A percentile compares a stretch with the other conserved stretches of the same genome.
phyloP scores from a whole-genome alignment of 2,329 filamentous ascomycete species.

The Pseudovirgaria hyperparasitica region DNA sequence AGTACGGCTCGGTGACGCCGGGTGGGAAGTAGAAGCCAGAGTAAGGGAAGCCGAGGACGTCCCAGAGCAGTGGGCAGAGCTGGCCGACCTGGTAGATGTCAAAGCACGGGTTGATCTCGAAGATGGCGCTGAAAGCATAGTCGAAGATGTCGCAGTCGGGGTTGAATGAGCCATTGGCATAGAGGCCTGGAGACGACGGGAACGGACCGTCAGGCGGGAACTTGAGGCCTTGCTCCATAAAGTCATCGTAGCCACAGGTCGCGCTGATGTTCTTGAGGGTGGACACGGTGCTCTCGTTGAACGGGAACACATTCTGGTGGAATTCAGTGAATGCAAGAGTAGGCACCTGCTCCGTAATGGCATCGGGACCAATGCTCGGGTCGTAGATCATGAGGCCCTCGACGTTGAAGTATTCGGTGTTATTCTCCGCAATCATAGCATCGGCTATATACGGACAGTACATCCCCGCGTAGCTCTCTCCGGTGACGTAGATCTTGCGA shows the following conservation, averaged over 20 bases:
- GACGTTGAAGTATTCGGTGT: conserved; percentile 19
- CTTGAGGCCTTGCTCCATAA: conserved; percentile 28
- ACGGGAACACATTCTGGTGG: conserved; percentile 29
- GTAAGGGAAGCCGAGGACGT: conserved; percentile 52
- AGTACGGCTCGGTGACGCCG: conserved; percentile 46
- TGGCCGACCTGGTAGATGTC: conserved; percentile 59
- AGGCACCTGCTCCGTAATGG: conserved; percentile 4
- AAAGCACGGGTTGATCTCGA: conserved; percentile 56
- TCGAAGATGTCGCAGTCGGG: conserved; percentile 32
- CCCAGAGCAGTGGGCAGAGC: conserved; percentile 53
- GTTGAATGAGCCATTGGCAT: conserved; percentile 2
- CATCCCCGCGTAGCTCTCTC: conserved; percentile 10
- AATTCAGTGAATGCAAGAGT: conserved; percentile 28
- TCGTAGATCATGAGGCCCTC: conserved; percentile 19
- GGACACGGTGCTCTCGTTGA: conserved; percentile 31
- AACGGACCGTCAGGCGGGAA: conserved; percentile 21
- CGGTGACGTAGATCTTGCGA: conserved; percentile 32
- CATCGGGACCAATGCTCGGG: conserved; percentile 6
- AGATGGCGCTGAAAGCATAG: conserved; percentile 37
- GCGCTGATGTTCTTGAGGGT: conserved; percentile 27
- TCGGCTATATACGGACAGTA: conserved; percentile 21
- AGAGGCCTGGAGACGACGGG: conserved; percentile 3
- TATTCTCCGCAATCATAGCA: conserved; percentile 13
- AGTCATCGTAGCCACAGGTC: conserved; percentile 33
- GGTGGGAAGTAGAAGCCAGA: conserved; percentile 44